A percentile compares a stretch with the other conserved stretches of the same genome.
Evolutionary conservation across 805 yeast genomes (phyloP).

Genomic region (Candida sanyiensis): DNA sequence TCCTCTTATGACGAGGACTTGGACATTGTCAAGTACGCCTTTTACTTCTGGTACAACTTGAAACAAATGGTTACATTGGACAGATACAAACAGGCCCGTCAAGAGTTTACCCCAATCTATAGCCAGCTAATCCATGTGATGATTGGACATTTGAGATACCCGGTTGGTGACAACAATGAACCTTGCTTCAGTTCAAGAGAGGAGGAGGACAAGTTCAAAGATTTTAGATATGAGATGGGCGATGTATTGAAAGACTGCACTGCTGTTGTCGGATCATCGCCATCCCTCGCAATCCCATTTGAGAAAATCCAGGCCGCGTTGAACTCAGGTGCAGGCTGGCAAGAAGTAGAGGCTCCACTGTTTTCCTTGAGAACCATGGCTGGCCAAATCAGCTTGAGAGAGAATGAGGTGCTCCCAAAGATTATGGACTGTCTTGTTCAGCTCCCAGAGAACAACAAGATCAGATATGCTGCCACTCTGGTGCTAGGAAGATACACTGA

Average conservation of each 20-base stretch:
- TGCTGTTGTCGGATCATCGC: slow-evolving; percentile 74
- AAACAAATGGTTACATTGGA: slow-evolving; percentile 61
- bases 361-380: slow-evolving; percentile 94
- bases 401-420: slow-evolving; percentile 63
- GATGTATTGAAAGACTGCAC: slow-evolving; percentile 97
- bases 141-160: slow-evolving; percentile 70
- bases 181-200: slow-evolving; percentile 66
- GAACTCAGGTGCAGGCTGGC: slow-evolving; percentile 51
- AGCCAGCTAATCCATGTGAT: slow-evolving; percentile 53
- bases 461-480: slow-evolving; percentile 87
- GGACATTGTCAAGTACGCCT: slow-evolving; percentile 85
- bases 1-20: slow-evolving; percentile 74
- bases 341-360: slow-evolving; percentile 80
- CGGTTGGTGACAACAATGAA: slow-evolving; percentile 37
- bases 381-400: slow-evolving; percentile 68
- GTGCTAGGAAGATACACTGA: slow-evolving; percentile 94
- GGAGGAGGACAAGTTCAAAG: slow-evolving; percentile 87
- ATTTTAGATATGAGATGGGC: slow-evolving; percentile 94
- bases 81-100: slow-evolving; percentile 48
- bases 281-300: slow-evolving; percentile 68
- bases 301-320: slow-evolving; percentile 43
- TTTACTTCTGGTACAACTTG: slow-evolving; percentile 84
- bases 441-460: slow-evolving; percentile 78
- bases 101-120: slow-evolving; percentile 49
- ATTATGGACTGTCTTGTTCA: slow-evolving; percentile 63